A percentile compares a stretch with the other conserved stretches of the same genome.
phyloP scores from a whole-genome alignment of 352 stramenopile species.

The Thalassiosira mediterranea region DNA sequence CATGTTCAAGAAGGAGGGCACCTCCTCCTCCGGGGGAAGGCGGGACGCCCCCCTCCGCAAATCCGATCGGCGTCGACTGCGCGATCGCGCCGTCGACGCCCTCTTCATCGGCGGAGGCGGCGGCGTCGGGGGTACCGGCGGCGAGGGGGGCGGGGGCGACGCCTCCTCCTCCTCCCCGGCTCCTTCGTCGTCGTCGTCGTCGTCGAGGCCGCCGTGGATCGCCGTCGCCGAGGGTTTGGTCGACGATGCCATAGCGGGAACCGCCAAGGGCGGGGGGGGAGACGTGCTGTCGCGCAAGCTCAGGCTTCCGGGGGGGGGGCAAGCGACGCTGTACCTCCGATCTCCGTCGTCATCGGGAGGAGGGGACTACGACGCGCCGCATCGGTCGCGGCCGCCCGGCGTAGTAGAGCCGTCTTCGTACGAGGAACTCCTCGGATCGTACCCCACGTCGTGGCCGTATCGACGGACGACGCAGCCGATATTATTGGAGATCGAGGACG shows the following conservation, averaged over 20 bases:
- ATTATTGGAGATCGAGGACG: conserved; percentile 54
- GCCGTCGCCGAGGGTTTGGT: conserved; percentile 17
- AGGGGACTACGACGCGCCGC: background rate
- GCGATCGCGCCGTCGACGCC: conserved; percentile 34
- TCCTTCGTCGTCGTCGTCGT: background rate
- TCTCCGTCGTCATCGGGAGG: conserved; percentile 5
- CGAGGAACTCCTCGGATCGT: conserved; percentile 24
- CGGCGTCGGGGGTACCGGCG: background rate
- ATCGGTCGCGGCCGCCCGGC: background rate
- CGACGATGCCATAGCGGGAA: conserved; percentile 31
- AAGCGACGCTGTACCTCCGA: conserved; percentile 50
- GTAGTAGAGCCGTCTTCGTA: background rate
- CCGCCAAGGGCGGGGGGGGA: conserved; percentile 24
- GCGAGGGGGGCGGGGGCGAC: background rate
- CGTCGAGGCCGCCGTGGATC: background rate
- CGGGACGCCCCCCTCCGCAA: conserved; percentile 73
- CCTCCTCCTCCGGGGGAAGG: conserved; percentile 44
- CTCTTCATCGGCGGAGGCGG: conserved; percentile 34
- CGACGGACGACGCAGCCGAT: conserved; percentile 41
- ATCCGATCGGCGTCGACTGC: conserved; percentile 64
- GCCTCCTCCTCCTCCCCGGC: background rate
- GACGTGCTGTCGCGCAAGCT: conserved; percentile 46
- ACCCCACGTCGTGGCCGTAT: conserved; percentile 51
- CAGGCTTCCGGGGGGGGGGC: conserved; percentile 21
- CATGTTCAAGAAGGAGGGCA: conserved; percentile 69